Evolutionary conservation across 495 filamentous ascomycete genomes (phyloP).

Genomic region (Trichoderma reesei): DNA sequence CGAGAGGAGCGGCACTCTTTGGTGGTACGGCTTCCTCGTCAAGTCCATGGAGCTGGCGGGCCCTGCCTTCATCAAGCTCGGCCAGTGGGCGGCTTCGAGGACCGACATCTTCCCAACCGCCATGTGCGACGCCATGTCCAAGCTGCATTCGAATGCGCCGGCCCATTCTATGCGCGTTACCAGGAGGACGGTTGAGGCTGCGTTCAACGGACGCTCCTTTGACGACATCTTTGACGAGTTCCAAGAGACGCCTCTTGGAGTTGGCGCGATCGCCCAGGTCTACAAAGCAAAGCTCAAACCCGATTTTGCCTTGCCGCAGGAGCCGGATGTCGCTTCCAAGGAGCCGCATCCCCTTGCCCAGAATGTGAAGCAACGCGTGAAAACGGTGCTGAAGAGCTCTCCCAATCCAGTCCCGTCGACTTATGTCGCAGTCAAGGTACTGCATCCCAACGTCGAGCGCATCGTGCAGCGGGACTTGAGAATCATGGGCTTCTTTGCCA

Average conservation of each 20-base stretch:
- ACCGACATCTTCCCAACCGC: conserved; percentile 95
- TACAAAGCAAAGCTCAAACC: conserved; percentile 91
- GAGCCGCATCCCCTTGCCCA: conserved; percentile 41
- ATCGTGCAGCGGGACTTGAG: conserved; percentile 78
- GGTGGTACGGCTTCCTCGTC: conserved; percentile 93
- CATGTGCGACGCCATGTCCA: conserved; percentile 88
- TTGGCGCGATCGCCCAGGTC: conserved; percentile 95
- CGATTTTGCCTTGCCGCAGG: conserved; percentile 55
- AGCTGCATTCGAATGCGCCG: conserved; percentile 86
- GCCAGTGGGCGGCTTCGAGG: conserved; percentile 97
- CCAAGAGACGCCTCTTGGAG: conserved; percentile 78
- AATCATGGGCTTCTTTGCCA: conserved; percentile 92
- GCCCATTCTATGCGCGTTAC: conserved; percentile 79
- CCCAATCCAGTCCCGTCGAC: conserved; percentile 79
- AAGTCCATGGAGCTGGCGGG: conserved; percentile 86
- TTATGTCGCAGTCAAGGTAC: conserved; percentile 93
- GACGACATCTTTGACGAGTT: conserved; percentile 97
- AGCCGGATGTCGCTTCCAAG: conserved; percentile 40
- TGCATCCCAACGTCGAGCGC: conserved; percentile 85
- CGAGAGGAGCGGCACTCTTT: conserved; percentile 70
- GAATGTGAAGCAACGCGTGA: conserved; percentile 70
- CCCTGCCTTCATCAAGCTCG: conserved; percentile 98
- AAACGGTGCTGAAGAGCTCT: conserved; percentile 72
- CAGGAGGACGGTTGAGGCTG: conserved; percentile 64
- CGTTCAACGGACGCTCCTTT: conserved; percentile 71